Base-by-base conservation (phyloP, 192 early-diverging fungal species). In the Phlyctochytrium bullatum region DNA sequence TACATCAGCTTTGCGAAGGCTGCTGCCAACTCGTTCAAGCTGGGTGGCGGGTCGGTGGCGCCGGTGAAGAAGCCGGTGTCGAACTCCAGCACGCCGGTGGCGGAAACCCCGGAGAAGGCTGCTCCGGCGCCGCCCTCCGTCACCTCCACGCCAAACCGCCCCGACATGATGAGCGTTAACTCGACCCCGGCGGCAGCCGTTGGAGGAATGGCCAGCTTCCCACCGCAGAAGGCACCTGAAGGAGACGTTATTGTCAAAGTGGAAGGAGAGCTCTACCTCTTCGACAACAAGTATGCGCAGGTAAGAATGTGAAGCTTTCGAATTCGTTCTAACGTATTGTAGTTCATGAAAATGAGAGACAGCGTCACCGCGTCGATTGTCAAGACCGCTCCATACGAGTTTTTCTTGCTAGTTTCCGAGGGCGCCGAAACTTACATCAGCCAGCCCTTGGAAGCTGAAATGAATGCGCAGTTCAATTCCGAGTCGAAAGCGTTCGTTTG, bases 401-500 rank as follows among this genome's bases (percentile, higher is more conserved):
- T 59, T 66, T 32, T 59, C 35, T 72, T 81, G 34, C 36, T 71
- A 31, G 47, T 81, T 59, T 40, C 25, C 34, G 67, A 65, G 23
- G 28, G 23, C 29, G 58, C 69, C 34, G 27, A 57, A 16, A 35
- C 77, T 12, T 89, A 87, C 59, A 76, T 92, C 63, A 72, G 58
- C 20, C 83, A 90, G 52, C 77, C 80, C 16, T 69, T 94, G 20
- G 86, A 90, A 58, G 81, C 85, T n/a, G 78, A 77, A 28, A 92
- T 95, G 89, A 88, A 91, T 61, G 84, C 88, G 0, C 82, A 89
- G 27, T 94, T 92, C 71, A 92, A 84, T 74, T 60, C 82, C 53
- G 79, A 86, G 66, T 76, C 86, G 52, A 64, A 52, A 17, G 88
- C 91, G n/a, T 89, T 95, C 52, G 88, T 91, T 54, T 97, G 92